Evolutionary conservation across 1,284 basidiomycete genomes (phyloP).

Genomic region (Cerioporus squamosus): DNA sequence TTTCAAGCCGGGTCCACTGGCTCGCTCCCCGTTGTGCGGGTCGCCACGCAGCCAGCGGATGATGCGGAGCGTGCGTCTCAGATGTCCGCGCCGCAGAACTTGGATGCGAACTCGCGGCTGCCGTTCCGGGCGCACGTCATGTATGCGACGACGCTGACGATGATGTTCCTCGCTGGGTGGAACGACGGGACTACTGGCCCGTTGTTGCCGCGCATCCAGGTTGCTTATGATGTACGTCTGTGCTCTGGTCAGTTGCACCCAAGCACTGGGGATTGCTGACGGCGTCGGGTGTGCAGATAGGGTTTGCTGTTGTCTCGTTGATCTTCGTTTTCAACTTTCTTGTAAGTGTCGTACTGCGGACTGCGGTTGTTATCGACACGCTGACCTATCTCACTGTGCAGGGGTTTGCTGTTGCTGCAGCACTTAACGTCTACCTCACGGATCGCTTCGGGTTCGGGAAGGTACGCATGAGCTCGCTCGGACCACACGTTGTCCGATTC

Average conservation of each 20-base stretch:
- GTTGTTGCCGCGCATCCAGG: constrained; percentile 59
- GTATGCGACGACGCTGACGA: constrained; percentile 3
- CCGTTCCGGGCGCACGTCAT: constrained; percentile 1
- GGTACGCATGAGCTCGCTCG: constrained; percentile 33
- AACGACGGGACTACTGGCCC: constrained; percentile 62
- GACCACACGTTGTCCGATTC: too few relatives aligned
- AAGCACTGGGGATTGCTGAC: neutral
- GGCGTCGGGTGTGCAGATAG: constrained; percentile 32
- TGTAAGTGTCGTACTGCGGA: constrained; percentile 33
- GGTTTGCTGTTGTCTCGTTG: constrained; percentile 11
- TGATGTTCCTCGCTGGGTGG: constrained; percentile 44
- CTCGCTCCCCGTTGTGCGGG: too few relatives aligned
- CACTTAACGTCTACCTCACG: constrained; percentile 57
- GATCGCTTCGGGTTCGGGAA: constrained; percentile 64
- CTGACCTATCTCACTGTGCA: constrained; percentile 22
- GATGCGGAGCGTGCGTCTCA: too few relatives aligned
- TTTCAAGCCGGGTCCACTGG: too few relatives aligned
- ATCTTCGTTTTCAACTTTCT: constrained; percentile 38
- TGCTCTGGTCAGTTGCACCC: neutral
- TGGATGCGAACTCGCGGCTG: neutral
- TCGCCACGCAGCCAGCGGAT: too few relatives aligned
- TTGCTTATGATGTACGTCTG: constrained; percentile 51
- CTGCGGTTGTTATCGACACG: neutral
- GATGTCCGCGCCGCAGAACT: too few relatives aligned
- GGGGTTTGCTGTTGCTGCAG: constrained; percentile 57